Conservation (phyloP, 306 rosid genomes). For the Cyclanthera cordifolia region DNA sequence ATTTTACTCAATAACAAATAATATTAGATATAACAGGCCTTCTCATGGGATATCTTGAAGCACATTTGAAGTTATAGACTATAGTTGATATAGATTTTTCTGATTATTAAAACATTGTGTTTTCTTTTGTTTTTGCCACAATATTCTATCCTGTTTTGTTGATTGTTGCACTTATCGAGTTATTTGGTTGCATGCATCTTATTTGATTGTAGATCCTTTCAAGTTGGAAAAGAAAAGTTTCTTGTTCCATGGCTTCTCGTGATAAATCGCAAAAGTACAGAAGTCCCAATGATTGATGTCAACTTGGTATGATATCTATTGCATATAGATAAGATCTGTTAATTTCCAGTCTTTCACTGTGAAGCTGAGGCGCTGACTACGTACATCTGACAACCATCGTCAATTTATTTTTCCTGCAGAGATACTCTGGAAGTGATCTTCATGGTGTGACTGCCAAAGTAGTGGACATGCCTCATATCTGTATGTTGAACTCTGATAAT, state of each 20-base stretch:
- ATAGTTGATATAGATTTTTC: background rate
- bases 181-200: conserved; percentile 12
- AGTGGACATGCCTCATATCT: conserved; percentile 92
- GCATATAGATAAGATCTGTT: background rate
- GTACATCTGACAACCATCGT: background rate
- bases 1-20: background rate
- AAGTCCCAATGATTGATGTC: conserved; percentile 82
- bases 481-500: conserved; percentile 26
- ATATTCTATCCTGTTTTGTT: background rate
- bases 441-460: conserved; percentile 93
- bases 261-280: conserved; percentile 75
- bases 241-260: conserved; percentile 86
- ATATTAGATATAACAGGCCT: background rate
- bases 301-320: conserved; percentile 44
- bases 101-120: background rate
- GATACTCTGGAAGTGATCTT: conserved; percentile 77
- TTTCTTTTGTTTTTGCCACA: background rate
- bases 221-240: conserved; percentile 89
- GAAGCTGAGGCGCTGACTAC: background rate
- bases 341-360: background rate
- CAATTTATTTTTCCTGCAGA: conserved; percentile 37
- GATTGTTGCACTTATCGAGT: background rate
- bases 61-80: background rate
- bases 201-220: conserved; percentile 61
- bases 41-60: background rate